Evolutionary conservation across 2,329 filamentous ascomycete species (phyloP).

Genomic region (Paecilomyces formosus): DNA sequence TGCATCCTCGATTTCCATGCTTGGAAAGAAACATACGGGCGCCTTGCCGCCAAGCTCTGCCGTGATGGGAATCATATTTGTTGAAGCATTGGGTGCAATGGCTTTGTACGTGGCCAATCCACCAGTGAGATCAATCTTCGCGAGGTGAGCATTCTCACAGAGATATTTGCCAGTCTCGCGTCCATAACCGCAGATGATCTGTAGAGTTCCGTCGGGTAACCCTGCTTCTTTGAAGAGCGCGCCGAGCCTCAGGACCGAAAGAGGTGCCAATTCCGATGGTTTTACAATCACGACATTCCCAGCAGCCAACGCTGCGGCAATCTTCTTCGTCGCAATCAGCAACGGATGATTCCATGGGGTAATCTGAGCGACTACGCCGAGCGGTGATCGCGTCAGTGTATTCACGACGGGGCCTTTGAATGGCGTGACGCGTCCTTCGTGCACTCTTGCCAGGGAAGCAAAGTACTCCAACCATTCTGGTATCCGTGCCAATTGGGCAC

Average conservation of each 20-base stretch:
- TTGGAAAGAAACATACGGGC: slow-evolving; percentile 17
- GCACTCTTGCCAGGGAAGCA: slow-evolving; percentile 57
- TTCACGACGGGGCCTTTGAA: slow-evolving; percentile 42
- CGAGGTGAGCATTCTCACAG: slow-evolving; percentile 23
- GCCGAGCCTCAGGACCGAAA: slow-evolving; percentile 35
- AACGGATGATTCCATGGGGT: slow-evolving; percentile 34
- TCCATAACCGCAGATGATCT: slow-evolving; percentile 48
- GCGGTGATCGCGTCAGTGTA: slow-evolving; percentile 26
- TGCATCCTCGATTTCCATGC: slow-evolving; percentile 11
- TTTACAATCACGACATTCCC: slow-evolving; percentile 35
- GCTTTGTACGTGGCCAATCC: slow-evolving; percentile 14
- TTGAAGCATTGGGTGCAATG: slow-evolving; percentile 10
- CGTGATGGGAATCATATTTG: slow-evolving; percentile 15
- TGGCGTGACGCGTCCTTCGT: slow-evolving; percentile 59
- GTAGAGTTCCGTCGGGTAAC: slow-evolving; percentile 35
- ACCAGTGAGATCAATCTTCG: slow-evolving; percentile 18
- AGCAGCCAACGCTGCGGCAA: slow-evolving; percentile 32
- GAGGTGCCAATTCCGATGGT: slow-evolving; percentile 34
- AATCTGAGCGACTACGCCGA: slow-evolving; percentile 33
- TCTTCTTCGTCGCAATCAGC: slow-evolving; percentile 30
- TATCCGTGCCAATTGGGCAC: slow-evolving; percentile 55
- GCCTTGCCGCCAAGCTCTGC: slow-evolving; percentile 19
- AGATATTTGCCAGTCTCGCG: slow-evolving; percentile 46
- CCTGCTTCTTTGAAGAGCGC: slow-evolving; percentile 35
- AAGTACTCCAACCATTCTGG: slow-evolving; percentile 63